A percentile compares a stretch with the other conserved stretches of the same genome.
These are phyloP conservation scores for Phaseolus lunatus DNA, from an alignment of 306 rosid species.

Conservation along the genomic window DNA sequence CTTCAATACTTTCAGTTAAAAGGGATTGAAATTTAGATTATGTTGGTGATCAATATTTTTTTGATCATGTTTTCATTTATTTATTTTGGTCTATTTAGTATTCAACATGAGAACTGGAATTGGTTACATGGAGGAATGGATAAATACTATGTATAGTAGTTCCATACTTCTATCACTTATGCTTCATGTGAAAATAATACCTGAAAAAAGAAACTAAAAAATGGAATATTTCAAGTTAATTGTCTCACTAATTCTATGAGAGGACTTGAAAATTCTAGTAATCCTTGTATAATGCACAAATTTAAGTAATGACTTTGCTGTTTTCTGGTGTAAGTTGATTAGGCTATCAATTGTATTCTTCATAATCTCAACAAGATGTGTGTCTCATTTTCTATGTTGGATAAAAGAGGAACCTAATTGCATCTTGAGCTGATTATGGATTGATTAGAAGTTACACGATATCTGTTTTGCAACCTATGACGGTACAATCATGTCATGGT, in stretches of 20 bases:
- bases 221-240: conserved; percentile 18
- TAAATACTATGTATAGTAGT: not conserved
- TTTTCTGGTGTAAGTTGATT: conserved; percentile 18
- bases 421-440: conserved; percentile 15
- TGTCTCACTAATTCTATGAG: not conserved
- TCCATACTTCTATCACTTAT: conserved; percentile 12
- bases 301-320: conserved; percentile 4
- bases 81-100: conserved; percentile 10
- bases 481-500: not conserved
- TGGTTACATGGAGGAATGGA: not conserved
- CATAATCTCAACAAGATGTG: not conserved
- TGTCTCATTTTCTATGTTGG: not conserved
- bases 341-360: conserved; percentile 27
- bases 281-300: conserved; percentile 14
- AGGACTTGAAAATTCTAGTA: conserved; percentile 12
- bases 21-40: conserved; percentile 19
- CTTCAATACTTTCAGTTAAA: conserved; percentile 23
- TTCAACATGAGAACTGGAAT: conserved; percentile 9
- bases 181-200: not conserved
- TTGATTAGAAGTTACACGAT: conserved; percentile 1
- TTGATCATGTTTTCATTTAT: not conserved
- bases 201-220: not conserved
- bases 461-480: not conserved
- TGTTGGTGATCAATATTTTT: conserved; percentile 28
- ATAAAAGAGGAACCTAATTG: conserved; percentile 1